These are phyloP conservation scores for Haematococcus lacustris DNA, from an alignment of 139 green algal species.

Conservation along the genomic window DNA sequence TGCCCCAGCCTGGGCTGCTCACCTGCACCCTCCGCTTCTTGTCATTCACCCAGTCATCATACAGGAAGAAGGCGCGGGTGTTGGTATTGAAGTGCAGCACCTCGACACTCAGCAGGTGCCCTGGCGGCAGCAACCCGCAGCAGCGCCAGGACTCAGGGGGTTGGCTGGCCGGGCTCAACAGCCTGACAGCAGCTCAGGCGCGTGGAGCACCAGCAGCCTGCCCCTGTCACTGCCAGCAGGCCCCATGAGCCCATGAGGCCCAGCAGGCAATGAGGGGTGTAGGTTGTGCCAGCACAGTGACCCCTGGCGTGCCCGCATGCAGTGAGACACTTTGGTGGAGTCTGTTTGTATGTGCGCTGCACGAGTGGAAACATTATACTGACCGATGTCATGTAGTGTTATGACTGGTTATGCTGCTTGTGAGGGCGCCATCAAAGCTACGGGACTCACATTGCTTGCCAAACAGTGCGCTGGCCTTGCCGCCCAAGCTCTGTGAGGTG, in stretches of 20 bases:
- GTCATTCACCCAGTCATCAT: constrained; percentile 42
- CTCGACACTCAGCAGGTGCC: constrained; percentile 11
- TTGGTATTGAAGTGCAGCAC: constrained; percentile 38
- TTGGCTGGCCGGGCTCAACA: too few species aligned
- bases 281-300: too few species aligned
- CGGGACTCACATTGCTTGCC: constrained; percentile 30
- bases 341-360: too few species aligned
- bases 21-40: constrained; percentile 31
- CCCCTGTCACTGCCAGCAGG: not conserved
- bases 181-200: not conserved
- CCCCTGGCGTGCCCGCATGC: too few species aligned
- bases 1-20: too few species aligned
- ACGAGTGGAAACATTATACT: not conserved
- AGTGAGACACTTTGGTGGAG: too few species aligned
- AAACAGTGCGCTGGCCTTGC: constrained; percentile 30
- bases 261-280: too few species aligned
- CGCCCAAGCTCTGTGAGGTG: constrained; percentile 26
- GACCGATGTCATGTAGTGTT: not conserved
- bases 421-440: constrained; percentile 7
- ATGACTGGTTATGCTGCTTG: not conserved
- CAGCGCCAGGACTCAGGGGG: too few species aligned
- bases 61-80: constrained; percentile 27
- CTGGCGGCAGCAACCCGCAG: not conserved
- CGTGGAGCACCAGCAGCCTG: not conserved
- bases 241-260: too few species aligned